Evolutionary conservation across 1,284 basidiomycete genomes (phyloP).

Genomic region (Pseudozyma tsukubaensis): DNA sequence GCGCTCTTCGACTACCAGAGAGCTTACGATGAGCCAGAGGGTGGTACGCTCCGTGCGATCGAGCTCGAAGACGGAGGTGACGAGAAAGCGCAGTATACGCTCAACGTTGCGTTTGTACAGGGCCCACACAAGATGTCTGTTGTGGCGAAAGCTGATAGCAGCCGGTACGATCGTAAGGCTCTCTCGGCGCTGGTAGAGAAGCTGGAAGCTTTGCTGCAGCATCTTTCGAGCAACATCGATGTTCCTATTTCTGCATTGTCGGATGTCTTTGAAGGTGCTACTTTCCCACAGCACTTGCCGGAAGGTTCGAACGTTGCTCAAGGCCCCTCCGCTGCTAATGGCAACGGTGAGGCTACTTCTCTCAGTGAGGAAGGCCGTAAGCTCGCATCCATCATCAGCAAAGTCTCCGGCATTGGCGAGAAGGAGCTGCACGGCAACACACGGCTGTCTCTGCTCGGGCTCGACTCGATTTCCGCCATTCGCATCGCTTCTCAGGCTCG

Average conservation of each 20-base stretch:
- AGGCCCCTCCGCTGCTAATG: not conserved
- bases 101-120: conserved; percentile 59
- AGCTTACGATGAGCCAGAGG: conserved; percentile 19
- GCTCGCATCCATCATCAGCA: conserved; percentile 43
- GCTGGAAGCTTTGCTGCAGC: conserved; percentile 40
- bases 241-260: conserved; percentile 23
- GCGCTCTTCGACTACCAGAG: conserved; percentile 63
- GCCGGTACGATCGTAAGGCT: conserved; percentile 17
- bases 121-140: conserved; percentile 37
- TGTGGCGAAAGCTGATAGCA: conserved; percentile 44
- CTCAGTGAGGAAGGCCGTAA: conserved; percentile 34
- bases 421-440: conserved; percentile 35
- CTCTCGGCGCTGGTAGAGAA: conserved; percentile 25
- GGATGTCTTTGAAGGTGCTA: not conserved
- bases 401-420: conserved; percentile 28
- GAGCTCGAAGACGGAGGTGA: conserved; percentile 12
- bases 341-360: not conserved
- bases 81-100: conserved; percentile 52
- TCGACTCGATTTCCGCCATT: conserved; percentile 66
- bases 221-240: conserved; percentile 13
- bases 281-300: conserved; percentile 23
- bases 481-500: conserved; percentile 57
- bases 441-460: conserved; percentile 52
- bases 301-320: not conserved
- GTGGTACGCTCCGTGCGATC: conserved; percentile 7